Evolutionary conservation across 2,329 filamentous ascomycete species (phyloP).

Genomic region (Pseudogymnoascus sp.): DNA sequence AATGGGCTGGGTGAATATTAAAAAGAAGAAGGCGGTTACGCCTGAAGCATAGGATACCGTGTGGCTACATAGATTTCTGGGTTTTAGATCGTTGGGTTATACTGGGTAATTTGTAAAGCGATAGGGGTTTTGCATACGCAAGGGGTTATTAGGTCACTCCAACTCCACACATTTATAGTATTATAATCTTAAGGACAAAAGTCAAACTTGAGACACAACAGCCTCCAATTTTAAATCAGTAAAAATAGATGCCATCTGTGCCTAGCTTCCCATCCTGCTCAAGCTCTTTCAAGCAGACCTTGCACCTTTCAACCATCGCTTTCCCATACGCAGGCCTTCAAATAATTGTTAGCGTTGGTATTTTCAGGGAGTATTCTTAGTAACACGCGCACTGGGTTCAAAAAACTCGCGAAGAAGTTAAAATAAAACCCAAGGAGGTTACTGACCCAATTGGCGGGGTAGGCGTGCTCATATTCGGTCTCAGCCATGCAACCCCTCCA

Average conservation of each 20-base stretch:
- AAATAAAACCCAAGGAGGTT: background rate
- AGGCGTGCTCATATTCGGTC: conserved; percentile 17
- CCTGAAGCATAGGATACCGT: background rate
- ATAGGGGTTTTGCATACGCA: background rate
- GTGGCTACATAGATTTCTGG: background rate
- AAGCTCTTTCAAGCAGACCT: conserved; percentile 16
- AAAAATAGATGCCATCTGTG: conserved; percentile 17
- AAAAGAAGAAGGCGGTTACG: conserved; percentile 28
- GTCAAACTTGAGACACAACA: background rate
- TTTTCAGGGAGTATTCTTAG: background rate
- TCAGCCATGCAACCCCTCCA: conserved; percentile 18
- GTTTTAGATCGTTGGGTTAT: background rate
- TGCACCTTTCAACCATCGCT: conserved; percentile 17
- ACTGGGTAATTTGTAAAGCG: background rate
- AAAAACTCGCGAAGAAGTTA: background rate
- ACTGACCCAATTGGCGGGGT: conserved; percentile 16
- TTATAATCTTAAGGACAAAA: background rate
- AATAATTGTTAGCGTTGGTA: background rate
- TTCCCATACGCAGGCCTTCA: conserved; percentile 16
- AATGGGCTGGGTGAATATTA: conserved; percentile 40
- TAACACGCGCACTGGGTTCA: background rate
- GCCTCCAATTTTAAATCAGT: background rate
- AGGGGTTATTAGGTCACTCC: background rate
- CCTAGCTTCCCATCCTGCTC: conserved; percentile 16
- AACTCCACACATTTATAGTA: background rate